Percentiles rank a stretch among this genome's conserved stretches.
These are phyloP conservation scores for Salvia rosmarinus DNA, from an alignment of 257 asterid species.

Conservation along the genomic window DNA sequence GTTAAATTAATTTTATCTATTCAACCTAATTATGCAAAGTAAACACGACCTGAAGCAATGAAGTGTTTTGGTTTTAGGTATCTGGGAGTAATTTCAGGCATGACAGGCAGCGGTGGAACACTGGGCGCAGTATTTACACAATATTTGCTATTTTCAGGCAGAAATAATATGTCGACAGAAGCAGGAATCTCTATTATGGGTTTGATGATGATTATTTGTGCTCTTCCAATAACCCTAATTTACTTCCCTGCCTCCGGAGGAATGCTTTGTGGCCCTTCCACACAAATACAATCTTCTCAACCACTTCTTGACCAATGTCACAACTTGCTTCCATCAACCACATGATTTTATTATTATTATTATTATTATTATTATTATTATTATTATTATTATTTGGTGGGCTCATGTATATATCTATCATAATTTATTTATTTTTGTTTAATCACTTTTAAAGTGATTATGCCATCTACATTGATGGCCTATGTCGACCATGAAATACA, in stretches of 20 bases:
- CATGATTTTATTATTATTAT: too few species aligned
- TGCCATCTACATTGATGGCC: too few species aligned
- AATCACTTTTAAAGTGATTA: too few species aligned
- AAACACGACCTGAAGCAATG: too few species aligned
- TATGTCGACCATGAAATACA: too few species aligned
- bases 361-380: too few species aligned
- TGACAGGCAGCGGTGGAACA: conserved; percentile 68
- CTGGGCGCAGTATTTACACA: conserved; percentile 64
- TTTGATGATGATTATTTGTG: conserved; percentile 46
- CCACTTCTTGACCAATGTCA: background rate
- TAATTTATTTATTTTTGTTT: too few species aligned
- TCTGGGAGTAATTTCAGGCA: conserved; percentile 52
- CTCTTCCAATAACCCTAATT: conserved; percentile 47
- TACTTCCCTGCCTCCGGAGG: conserved; percentile 63
- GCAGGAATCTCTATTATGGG: conserved; percentile 61
- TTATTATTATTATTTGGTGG: too few species aligned
- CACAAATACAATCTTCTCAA: background rate
- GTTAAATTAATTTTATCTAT: too few species aligned
- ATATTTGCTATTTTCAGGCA: conserved; percentile 51
- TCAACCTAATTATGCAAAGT: too few species aligned
- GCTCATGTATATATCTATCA: too few species aligned
- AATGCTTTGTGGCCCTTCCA: conserved; percentile 50
- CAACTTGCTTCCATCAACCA: background rate
- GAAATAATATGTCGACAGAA: conserved; percentile 46
- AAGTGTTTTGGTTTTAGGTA: conserved; percentile 32